Evolutionary conservation across 306 rosid genomes (phyloP), one percentile per base, ranked within the genome.

Genomic region (Begonia masoniana): DNA sequence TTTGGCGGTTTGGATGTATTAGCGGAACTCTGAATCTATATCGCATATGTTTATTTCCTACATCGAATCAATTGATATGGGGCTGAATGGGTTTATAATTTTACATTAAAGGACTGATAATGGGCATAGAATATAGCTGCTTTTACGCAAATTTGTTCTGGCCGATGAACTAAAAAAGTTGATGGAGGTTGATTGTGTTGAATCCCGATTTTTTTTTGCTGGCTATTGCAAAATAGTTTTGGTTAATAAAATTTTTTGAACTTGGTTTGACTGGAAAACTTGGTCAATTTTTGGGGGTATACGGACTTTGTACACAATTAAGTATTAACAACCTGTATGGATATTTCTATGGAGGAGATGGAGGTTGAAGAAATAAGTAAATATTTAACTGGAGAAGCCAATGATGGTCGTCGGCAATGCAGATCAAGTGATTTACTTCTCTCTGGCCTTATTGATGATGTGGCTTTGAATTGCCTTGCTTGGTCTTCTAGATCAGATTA

Each of bases 361-460:
- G 49, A 3, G 26, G 23, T 14, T 52, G 51, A 52, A 52, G 59
- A 51, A 62, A 50, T 61, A 17, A 35, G 41, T 51, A 55, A 61
- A 51, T 24, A 51, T 55, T 19, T 31, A n/a, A 60, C 49, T 60
- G 85, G 74, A 43, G 72, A 71, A 74, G 72, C 55, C 70, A 67
- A 63, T 74, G 87, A 74, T 74, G 95, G 82, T 65, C 71, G 74
- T 49, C 62, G 61, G 31, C 72, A 69, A 66, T 52, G 47, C 35
- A 75, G 80, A 67, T 74, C 87, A 61, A 80, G 67, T 71, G 94
- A 85, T 68, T 82, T 86, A 3, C 80, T 91, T 66, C 66, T 85
- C 68, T 91, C 96, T 3, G 94, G 94, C 62, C 80, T 91, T 41
- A 61, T 83, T 55, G 97, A 83, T 13, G 96, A 91, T 71, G 92